Percentiles rank a stretch among this genome's conserved stretches.
These are phyloP conservation scores for Amoeboaphelidium protococcarum DNA, from an alignment of 371 early-diverging fungal species.

Conservation along the genomic window DNA sequence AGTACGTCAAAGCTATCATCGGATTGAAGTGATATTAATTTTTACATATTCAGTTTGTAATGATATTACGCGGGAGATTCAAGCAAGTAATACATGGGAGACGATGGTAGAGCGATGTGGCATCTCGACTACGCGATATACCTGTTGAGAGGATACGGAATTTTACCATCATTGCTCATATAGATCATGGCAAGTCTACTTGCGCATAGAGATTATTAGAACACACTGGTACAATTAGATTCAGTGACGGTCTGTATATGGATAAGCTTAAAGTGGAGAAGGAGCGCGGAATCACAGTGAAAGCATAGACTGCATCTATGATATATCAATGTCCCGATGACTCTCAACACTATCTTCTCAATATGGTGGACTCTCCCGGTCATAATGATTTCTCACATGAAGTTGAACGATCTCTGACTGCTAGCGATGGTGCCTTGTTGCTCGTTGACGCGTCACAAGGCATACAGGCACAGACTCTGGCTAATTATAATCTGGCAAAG, in stretches of 20 bases:
- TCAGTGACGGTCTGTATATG: constrained; percentile 59
- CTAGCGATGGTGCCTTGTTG: constrained; percentile 69
- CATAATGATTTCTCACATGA: constrained; percentile 67
- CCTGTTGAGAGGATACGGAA: constrained; percentile 63
- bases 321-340: constrained; percentile 11
- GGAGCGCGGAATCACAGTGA: constrained; percentile 87
- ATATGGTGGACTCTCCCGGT: constrained; percentile 69
- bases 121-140: too few species aligned
- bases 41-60: too few species aligned
- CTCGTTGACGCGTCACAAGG: constrained; percentile 74
- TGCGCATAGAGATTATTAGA: constrained; percentile 69
- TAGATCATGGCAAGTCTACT: constrained; percentile 83
- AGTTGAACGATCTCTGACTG: constrained; percentile 66
- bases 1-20: too few species aligned
- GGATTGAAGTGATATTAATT: too few species aligned
- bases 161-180: constrained; percentile 91
- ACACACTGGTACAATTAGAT: constrained; percentile 19
- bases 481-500: constrained; percentile 82
- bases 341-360: constrained; percentile 40
- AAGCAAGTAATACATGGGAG: too few species aligned
- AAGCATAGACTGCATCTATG: constrained; percentile 44
- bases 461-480: constrained; percentile 81
- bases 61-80: too few species aligned
- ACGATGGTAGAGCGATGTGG: too few species aligned
- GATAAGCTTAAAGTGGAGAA: constrained; percentile 85